Conservation (phyloP, 352 stramenopile species). For the Discostella stelligera region DNA sequence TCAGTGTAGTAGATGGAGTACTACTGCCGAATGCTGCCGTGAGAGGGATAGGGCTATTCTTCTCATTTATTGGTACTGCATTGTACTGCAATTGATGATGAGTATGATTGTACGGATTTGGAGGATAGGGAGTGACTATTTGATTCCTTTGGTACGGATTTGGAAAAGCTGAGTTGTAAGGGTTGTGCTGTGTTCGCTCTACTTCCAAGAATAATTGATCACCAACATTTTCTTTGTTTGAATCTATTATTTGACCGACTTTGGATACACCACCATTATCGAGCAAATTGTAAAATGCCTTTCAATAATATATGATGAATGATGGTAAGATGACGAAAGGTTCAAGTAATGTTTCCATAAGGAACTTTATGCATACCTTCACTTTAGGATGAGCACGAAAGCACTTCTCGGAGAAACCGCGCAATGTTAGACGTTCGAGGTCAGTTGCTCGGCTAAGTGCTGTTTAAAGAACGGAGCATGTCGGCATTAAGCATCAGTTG, state of each 20-base stretch:
- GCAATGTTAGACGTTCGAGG: conserved; percentile 85
- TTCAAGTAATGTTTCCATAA: too few species aligned
- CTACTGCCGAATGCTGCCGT: conserved; percentile 4
- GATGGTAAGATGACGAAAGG: too few species aligned
- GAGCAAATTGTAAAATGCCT: conserved; percentile 44
- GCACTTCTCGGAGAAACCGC: conserved; percentile 39
- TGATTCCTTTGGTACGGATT: too few species aligned
- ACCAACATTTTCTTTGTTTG: conserved; percentile 27
- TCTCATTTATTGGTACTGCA: conserved; percentile 16
- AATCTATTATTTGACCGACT: background rate
- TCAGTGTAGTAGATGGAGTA: conserved; percentile 29
- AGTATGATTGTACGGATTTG: too few species aligned
- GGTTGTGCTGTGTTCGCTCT: conserved; percentile 11
- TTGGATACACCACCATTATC: conserved; percentile 24
- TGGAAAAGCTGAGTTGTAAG: background rate
- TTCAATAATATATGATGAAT: too few species aligned
- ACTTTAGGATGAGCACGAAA: conserved; percentile 63
- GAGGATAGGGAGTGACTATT: too few species aligned
- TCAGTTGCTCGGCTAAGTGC: conserved; percentile 90
- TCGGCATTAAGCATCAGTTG: too few species aligned
- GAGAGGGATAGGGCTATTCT: background rate
- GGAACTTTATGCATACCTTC: conserved; percentile 49
- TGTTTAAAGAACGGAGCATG: too few species aligned
- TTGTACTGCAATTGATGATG: too few species aligned
- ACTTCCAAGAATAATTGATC: conserved; percentile 17